phyloP scores from a whole-genome alignment of 345 rosid genomes.

The Citrus trifoliata region DNA sequence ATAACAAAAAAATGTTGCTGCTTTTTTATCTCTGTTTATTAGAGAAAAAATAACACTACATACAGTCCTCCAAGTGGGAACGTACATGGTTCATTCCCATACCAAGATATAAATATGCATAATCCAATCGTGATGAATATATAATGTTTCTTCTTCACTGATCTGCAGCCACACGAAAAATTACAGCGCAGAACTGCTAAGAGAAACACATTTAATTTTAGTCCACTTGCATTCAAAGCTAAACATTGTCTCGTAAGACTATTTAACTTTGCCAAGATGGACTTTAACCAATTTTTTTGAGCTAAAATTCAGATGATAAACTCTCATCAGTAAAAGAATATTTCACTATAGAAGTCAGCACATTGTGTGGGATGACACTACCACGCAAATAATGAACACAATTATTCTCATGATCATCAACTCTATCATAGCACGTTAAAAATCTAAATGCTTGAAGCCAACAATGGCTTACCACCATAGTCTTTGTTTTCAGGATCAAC shows the following conservation, averaged over 20 bases:
- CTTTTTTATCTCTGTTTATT: neutral
- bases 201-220: conserved; percentile 15
- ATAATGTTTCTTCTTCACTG: conserved; percentile 26
- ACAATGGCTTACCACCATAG: conserved; percentile 68
- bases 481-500: conserved; percentile 89
- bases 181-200: conserved; percentile 11
- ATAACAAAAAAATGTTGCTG: neutral
- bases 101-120: neutral
- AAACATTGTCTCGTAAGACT: conserved; percentile 18
- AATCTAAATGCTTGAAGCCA: neutral
- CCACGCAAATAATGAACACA: neutral
- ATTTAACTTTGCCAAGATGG: conserved; percentile 38
- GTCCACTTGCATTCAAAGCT: conserved; percentile 55
- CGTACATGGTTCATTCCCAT: neutral
- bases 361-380: neutral
- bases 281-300: neutral
- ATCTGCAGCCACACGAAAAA: conserved; percentile 23
- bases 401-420: neutral
- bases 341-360: neutral
- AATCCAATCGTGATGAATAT: neutral
- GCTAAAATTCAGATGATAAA: neutral
- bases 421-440: neutral
- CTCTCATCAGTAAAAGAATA: neutral
- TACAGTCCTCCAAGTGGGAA: too few relatives aligned
- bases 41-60: neutral